These are phyloP conservation scores for Periglandula ipomoeae DNA, from an alignment of 2,329 filamentous ascomycete species.

Conservation along the genomic window DNA sequence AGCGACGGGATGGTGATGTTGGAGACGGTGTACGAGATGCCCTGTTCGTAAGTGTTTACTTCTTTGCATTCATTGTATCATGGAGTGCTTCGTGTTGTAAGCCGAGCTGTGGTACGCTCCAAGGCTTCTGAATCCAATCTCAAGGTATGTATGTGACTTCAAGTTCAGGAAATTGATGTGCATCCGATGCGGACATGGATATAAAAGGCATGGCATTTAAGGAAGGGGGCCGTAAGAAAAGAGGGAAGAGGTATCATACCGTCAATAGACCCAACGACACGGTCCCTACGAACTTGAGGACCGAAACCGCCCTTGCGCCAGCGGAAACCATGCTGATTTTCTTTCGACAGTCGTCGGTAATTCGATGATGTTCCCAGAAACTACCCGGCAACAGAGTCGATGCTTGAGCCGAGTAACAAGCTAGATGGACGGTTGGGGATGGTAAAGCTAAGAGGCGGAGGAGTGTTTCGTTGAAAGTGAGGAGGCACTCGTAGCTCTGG, in stretches of 20 bases:
- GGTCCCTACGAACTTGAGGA: slow-evolving; percentile 88
- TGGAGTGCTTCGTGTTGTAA: too few relatives aligned
- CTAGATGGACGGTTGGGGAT: background rate
- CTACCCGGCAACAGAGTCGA: background rate
- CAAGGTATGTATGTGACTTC: too few relatives aligned
- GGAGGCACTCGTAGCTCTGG: background rate
- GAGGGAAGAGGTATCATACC: slow-evolving; percentile 48
- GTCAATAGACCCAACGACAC: slow-evolving; percentile 82
- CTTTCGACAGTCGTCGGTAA: background rate
- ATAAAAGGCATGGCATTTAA: too few relatives aligned
- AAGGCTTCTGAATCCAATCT: too few relatives aligned
- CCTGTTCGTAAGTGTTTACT: too few relatives aligned
- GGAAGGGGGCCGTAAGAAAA: background rate
- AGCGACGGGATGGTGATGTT: slow-evolving; percentile 71
- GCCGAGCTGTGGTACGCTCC: too few relatives aligned
- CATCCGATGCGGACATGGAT: too few relatives aligned
- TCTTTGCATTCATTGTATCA: too few relatives aligned
- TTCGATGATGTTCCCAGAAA: background rate
- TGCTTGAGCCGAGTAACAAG: background rate
- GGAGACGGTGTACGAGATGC: slow-evolving; percentile 77
- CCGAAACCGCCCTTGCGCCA: slow-evolving; percentile 47
- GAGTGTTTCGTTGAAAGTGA: background rate
- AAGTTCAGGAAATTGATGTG: too few relatives aligned
- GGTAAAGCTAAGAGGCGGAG: background rate
- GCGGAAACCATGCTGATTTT: slow-evolving; percentile 48